Evolutionary conservation across 345 rosid species (phyloP), one percentile per base, ranked within the genome.

Genomic region (Salix purpurea): DNA sequence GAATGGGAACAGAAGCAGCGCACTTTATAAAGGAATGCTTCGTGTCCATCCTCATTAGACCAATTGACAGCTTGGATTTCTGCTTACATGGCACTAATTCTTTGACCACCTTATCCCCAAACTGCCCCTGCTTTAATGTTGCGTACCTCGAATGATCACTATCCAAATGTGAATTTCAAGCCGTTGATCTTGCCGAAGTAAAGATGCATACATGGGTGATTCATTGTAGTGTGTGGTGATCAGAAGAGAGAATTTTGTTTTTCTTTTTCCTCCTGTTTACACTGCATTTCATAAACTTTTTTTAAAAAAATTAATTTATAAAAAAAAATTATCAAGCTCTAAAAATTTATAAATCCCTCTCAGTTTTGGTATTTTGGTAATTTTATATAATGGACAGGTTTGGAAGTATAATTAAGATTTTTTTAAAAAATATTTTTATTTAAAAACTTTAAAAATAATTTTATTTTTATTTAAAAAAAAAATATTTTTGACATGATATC

Each of bases 11-110:
- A 78, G 82, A 75, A 74, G 78, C 18, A 26, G 58, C 73, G 65
- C 75, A 32, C 80, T 80, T 74, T 87, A 84, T 85, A 85, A 80
- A 79, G 85, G 73, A 62, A 28, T 46, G 48, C 60, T 67, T 18
- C 86, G 87, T 79, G 50, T 40, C 40, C 78, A 8, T 66, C 76
- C 78, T 44, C 36, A 52, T 21, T 67, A 84, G 79, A 79, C 77
- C 81, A 77, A 64, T 28, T 72, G 83, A 83, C 85, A 81, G 87
- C 13, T 81, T 73, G 81, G 74, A 82, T 62, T 11, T 23, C 28
- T 71, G 81, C 67, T 71, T 56, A 86, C 81, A 34, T 82, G 87
- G 86, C 77, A 40, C 32, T 9, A 37, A 30, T 23, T 28, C 56
- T 72, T 64, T 9, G 1, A 7, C 32, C 37, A n/a, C 1, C 4